Base-by-base conservation (phyloP, 2,329 filamentous ascomycete genomes). In the Drechslera avenae region DNA sequence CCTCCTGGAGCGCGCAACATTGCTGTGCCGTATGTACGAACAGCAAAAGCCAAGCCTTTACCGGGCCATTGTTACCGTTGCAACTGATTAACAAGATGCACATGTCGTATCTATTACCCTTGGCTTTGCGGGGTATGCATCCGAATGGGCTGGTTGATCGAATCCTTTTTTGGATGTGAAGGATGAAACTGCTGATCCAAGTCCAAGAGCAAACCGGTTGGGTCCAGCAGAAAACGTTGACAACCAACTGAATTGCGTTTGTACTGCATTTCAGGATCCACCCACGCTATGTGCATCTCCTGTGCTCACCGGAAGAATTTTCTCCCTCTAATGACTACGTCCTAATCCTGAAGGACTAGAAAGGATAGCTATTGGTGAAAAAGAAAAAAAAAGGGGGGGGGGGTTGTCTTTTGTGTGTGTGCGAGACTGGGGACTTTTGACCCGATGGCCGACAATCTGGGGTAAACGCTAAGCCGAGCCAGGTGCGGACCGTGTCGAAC, bases 41-140 rank as follows among this genome's bases (percentile, higher is more conserved):
- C 9, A 47, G n/a, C n/a, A n/a, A n/a, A n/a, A 18, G 36, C 45
- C 45, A 47, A 41, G 45, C 21, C 33, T 30, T 30, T 28, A 12
- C 21, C 45, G 31, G 36, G 23, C 35, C 17, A 46, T 23, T 23
- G n/a, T 8, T 18, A 35, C 42, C 33, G 30, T 39, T 39, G 14
- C 28, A 50, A 40, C 35, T 33, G 23, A 35, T 33, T 2, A 36
- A 28, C 13, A 17, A 31, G 9, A 33, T 46, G 21, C 41, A 33
- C 26, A 19, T 26, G 16, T 28, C 19, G 43, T 18, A 41, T 43
- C 43, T 46, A 51, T 54, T 47, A 52, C 52, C 16, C 64, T 67
- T 62, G 64, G 64, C 64, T 54, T 43, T 52, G 52, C 59, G 62
- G 60, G 59, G 61, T 52, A 30, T 35, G 16, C 41, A 32, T 21